A percentile compares a stretch with the other conserved stretches of the same genome.
Conservation (phyloP, 2,329 filamentous ascomycete genomes). For the Catunica adiposa region DNA sequence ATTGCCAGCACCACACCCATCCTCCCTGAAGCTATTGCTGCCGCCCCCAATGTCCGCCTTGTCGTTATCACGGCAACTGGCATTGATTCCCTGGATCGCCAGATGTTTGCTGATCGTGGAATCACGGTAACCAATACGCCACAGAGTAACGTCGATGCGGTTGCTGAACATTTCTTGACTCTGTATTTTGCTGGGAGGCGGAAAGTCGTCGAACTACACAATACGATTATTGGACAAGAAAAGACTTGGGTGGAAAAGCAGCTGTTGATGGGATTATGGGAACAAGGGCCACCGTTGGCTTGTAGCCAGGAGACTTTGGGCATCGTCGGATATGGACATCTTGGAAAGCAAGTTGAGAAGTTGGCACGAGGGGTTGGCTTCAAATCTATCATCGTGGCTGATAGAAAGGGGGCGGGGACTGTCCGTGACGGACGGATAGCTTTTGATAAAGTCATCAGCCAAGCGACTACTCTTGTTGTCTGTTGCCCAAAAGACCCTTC, state of each 20-base stretch:
- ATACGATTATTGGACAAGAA: background rate
- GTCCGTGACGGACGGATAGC: conserved; percentile 11
- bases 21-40: background rate
- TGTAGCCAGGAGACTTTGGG: conserved; percentile 19
- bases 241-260: conserved; percentile 4
- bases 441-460: conserved; percentile 17
- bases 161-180: conserved; percentile 10
- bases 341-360: conserved; percentile 17
- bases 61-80: conserved; percentile 11
- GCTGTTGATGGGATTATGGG: conserved; percentile 6
- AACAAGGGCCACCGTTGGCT: conserved; percentile 17
- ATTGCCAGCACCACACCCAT: conserved; percentile 12
- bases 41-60: conserved; percentile 3
- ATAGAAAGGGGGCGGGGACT: conserved; percentile 15
- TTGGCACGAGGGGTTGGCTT: conserved; percentile 17
- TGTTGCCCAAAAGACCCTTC: conserved; percentile 17
- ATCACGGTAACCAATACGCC: conserved; percentile 13
- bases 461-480: conserved; percentile 18
- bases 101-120: conserved; percentile 2
- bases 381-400: conserved; percentile 16
- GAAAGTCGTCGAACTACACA: conserved; percentile 4
- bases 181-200: conserved; percentile 12
- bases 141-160: conserved; percentile 11
- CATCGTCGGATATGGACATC: conserved; percentile 19
- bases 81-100: conserved; percentile 10